Evolutionary conservation across 179 eudicot species (phyloP).

Genomic region (Patellifolia procumbens): DNA sequence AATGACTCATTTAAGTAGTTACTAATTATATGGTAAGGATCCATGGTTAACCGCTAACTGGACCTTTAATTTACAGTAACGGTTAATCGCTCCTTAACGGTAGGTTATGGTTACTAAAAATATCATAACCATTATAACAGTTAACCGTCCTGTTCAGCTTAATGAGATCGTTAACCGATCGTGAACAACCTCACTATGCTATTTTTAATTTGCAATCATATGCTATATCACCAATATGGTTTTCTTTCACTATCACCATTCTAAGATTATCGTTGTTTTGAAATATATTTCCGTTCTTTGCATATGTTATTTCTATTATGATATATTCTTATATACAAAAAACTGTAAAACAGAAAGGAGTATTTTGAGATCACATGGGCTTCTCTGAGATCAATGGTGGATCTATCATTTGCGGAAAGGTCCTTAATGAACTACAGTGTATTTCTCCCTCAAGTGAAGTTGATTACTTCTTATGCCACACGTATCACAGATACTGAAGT

Average conservation of each 20-base stretch:
- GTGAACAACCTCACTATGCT: too few relatives aligned
- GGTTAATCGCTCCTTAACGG: too few relatives aligned
- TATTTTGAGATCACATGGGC: conserved; percentile 70
- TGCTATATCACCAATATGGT: not conserved
- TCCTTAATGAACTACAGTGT: conserved; percentile 50
- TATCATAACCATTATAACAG: too few relatives aligned
- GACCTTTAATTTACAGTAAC: too few relatives aligned
- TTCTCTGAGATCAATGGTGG: conserved; percentile 59
- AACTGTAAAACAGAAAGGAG: conserved; percentile 59
- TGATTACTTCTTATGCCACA: conserved; percentile 51
- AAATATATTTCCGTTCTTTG: not conserved
- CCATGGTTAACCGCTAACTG: too few relatives aligned
- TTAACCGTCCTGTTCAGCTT: too few relatives aligned
- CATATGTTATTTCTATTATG: conserved; percentile 10
- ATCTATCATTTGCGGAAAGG: conserved; percentile 61
- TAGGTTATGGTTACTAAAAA: too few relatives aligned
- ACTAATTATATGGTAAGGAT: too few relatives aligned
- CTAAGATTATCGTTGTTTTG: not conserved
- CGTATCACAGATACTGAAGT: conserved; percentile 49
- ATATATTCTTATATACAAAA: not conserved
- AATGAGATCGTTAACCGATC: too few relatives aligned
- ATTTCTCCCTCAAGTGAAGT: conserved; percentile 46
- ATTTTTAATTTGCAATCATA: too few relatives aligned
- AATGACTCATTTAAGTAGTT: too few relatives aligned
- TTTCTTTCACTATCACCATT: not conserved